These are phyloP conservation scores for Sclerotinia subarctica DNA, from an alignment of 2,329 filamentous ascomycete genomes.

Conservation along the genomic window DNA sequence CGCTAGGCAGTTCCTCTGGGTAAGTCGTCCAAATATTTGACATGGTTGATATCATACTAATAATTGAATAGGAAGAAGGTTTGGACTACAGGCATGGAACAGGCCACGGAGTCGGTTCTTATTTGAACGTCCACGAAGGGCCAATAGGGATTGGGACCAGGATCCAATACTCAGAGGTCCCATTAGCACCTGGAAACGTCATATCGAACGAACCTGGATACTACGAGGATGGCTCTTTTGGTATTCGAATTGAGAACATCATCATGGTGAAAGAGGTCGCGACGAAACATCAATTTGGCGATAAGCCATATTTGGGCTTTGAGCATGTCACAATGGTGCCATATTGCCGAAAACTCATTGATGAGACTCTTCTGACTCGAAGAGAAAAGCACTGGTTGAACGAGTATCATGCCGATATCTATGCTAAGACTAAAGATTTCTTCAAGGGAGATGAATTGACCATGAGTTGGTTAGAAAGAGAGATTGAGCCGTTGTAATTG, in stretches of 20 bases:
- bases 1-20: constrained; percentile 90
- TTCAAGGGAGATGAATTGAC: constrained; percentile 72
- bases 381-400: constrained; percentile 85
- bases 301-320: constrained; percentile 91
- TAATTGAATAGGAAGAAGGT: constrained; percentile 56
- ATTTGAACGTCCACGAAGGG: constrained; percentile 94
- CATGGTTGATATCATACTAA: constrained; percentile 17
- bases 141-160: constrained; percentile 94
- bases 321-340: constrained; percentile 98
- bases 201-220: constrained; percentile 95
- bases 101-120: constrained; percentile 92
- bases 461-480: constrained; percentile 77
- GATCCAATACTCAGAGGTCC: constrained; percentile 85
- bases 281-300: constrained; percentile 83
- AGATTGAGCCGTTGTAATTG: constrained; percentile 61
- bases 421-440: constrained; percentile 73
- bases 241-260: constrained; percentile 95
- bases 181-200: constrained; percentile 87
- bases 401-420: constrained; percentile 75
- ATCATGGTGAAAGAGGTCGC: constrained; percentile 86
- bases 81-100: constrained; percentile 96
- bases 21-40: constrained; percentile 41
- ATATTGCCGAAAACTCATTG: constrained; percentile 85
- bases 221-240: constrained; percentile 93
- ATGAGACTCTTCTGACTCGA: constrained; percentile 65